Evolutionary conservation across 768 basidiomycete genomes (phyloP), one percentile per base, ranked within the genome.

Genomic region (Pulveroboletus sp.): DNA sequence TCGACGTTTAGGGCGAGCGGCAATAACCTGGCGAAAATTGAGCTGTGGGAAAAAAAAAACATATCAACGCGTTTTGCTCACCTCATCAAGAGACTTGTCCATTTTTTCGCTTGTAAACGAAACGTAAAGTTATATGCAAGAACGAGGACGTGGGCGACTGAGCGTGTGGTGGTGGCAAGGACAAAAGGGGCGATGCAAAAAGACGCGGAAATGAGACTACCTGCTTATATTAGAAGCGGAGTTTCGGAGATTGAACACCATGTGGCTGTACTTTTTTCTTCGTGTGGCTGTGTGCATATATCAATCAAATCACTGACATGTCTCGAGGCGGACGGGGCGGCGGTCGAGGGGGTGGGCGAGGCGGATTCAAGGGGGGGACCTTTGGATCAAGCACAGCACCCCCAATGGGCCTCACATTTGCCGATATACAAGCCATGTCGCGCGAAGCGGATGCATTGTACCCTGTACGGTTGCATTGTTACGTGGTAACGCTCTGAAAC

Each of bases 1-100:
- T 45, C 71, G 68, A 57, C 69, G 74, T 23, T 75, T 82, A 47
- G 78, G 77, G 68, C 80, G 81, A 56, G 80, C 47, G 49, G 82
- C 68, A 62, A 90, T 87, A 60, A 89, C 86, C 87, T 90, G 29
- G 37, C 25, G 58, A 37, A 57, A 51, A 12, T 52, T 55, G 5
- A 55, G 47, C 9, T 5, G 33, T 13, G 6, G 16, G 14, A 29
- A 52, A 45, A 58, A 58, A 16, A 46, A 39, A 29, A 33, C 1
- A 13, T 14, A 31, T 17, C 11, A 10, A 38, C 51, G 29, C 40
- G 42, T 45, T 43, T 12, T n/a, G 27, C 73, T 79, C 19, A 92
- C 89, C 50, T 90, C 85, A 66, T 92, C 89, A 51, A 92, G 85
- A 60, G 86, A 78, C 72, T 87, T 86, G 72, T 92, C 88, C 85